Base-by-base conservation (phyloP, 1,139 yeast genomes). In the Zygoascus sp. region DNA sequence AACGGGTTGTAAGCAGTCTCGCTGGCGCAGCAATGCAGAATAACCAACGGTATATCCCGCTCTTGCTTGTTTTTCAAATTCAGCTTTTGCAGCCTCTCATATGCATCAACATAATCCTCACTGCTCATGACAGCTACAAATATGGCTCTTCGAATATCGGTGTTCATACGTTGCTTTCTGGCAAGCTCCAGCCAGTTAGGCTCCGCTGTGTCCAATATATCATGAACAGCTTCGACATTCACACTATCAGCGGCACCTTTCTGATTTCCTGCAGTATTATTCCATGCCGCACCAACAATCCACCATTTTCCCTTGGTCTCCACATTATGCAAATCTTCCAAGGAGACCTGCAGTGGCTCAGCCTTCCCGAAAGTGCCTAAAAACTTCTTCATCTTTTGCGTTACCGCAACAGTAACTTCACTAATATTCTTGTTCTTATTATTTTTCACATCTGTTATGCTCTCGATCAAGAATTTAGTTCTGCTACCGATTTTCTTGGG, bases 251-350 rank as follows among this genome's bases (percentile, higher is more conserved):
- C 53, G 5, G 45, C 40, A 13, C n/a, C n/a, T n/a, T n/a, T n/a
- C n/a, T 35, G 36, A n/a, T 28, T 36, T 36, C 64, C 65, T 11
- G 58, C 63, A 11, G 51, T 52, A 41, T 64, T 68, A 40, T 80
- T 85, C 97, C 97, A 92, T 0, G 98, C 96, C 2, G 97, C 86
- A 40, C 99, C 98, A 32, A 94, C 90, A 38, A 92, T 73, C 99
- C 98, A 94, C 99, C 99, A 94, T 65, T 90, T 92, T 48, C 98
- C 98, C 53, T 81, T 77, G 0, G 82, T 77, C 10, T 81, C 86
- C 23, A 87, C 75, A 53, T 78, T 79, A 44, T 78, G 79, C 49
- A 94, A 89, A 67, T 94, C 99, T 42, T 79, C 82, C 28, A 94
- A 70, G 2, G 88, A 72, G 0, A 92, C 97, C 57, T 86, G 89